Evolutionary conservation across 78 protist species (phyloP).

Genomic region (Dictyostelium citrinum): DNA sequence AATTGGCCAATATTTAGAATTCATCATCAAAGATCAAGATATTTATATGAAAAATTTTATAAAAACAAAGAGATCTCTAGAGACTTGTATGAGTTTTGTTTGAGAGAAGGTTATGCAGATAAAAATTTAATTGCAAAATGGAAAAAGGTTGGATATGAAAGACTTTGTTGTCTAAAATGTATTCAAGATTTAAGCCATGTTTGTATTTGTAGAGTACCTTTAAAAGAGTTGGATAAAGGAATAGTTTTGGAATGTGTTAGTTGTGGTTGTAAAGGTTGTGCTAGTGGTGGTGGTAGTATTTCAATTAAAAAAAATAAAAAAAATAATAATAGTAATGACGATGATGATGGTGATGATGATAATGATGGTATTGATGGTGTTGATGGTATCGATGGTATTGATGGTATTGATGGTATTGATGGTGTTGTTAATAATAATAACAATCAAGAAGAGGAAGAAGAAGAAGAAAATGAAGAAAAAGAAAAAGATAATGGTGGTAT

Average conservation of each 20-base stretch:
- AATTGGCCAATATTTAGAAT: slow-evolving; percentile 88
- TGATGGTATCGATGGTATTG: too few relatives aligned
- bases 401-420: too few relatives aligned
- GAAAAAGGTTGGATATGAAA: slow-evolving; percentile 96
- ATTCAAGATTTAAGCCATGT: slow-evolving; percentile 84
- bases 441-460: background rate
- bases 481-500: background rate
- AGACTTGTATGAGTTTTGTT: slow-evolving; percentile 92
- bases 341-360: background rate
- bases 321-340: too few relatives aligned
- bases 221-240: slow-evolving; percentile 42
- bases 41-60: slow-evolving; percentile 87
- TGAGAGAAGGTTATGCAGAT: slow-evolving; percentile 89
- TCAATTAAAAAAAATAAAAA: background rate
- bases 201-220: slow-evolving; percentile 96
- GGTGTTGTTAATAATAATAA: too few relatives aligned
- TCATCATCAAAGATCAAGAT: slow-evolving; percentile 90
- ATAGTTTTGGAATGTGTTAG: slow-evolving; percentile 77
- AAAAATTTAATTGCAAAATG: slow-evolving; percentile 95
- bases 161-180: slow-evolving; percentile 93
- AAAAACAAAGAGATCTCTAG: slow-evolving; percentile 79
- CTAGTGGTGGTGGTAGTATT: background rate
- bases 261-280: slow-evolving; percentile 93
- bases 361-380: background rate
- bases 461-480: background rate